Conservation (phyloP, 805 yeast species). For the Candida insectorum region DNA sequence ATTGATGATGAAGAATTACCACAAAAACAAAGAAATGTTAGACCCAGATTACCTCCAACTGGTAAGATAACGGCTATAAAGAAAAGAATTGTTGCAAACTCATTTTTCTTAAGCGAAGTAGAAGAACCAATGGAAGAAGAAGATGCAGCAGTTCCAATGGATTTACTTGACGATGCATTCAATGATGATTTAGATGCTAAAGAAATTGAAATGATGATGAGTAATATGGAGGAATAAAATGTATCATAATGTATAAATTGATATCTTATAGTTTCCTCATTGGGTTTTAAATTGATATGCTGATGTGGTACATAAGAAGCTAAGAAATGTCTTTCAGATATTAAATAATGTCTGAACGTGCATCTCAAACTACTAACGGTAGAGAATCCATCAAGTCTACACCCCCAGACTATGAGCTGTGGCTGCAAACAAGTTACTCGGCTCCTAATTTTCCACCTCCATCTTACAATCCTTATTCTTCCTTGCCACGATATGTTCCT, state of each 20-base stretch:
- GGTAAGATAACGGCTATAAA: conserved; percentile 75
- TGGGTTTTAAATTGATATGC: no score
- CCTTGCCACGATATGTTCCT: no score
- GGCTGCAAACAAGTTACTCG: no score
- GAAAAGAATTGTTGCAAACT: conserved; percentile 53
- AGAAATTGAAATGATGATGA: conserved; percentile 14
- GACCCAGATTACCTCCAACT: conserved; percentile 86
- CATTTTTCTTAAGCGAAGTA: conserved; percentile 50
- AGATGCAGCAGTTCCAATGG: conserved; percentile 1
- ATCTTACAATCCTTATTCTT: no score
- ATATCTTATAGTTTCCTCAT: no score
- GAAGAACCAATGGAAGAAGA: conserved; percentile 4
- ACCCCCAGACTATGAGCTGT: neutral
- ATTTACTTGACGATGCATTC: conserved; percentile 1
- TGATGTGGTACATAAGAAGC: no score
- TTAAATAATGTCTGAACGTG: no score
- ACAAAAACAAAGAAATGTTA: conserved; percentile 65
- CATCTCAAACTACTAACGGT: neutral
- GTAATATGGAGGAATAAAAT: conserved; percentile 6
- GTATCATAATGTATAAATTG: neutral
- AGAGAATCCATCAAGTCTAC: neutral
- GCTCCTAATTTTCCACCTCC: no score
- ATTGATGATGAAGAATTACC: conserved; percentile 86
- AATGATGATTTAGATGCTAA: conserved; percentile 12
- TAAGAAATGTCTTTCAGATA: no score